These are phyloP conservation scores for Dendrostoma leiphaemia DNA, from an alignment of 2,329 filamentous ascomycete species.

Conservation along the genomic window DNA sequence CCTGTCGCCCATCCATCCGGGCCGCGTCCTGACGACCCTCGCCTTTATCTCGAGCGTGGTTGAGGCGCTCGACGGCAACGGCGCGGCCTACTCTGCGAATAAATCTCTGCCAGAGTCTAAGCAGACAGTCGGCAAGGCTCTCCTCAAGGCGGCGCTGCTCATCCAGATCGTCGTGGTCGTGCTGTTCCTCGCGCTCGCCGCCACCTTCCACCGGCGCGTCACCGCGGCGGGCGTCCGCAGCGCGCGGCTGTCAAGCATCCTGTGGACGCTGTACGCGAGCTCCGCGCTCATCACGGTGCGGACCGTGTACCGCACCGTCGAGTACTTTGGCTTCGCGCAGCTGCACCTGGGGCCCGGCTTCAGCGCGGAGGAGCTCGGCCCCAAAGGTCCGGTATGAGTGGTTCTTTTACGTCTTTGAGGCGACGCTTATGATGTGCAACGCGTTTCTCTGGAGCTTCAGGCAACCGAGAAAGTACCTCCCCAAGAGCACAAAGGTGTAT, in stretches of 20 bases:
- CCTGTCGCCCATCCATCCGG: slow-evolving; percentile 51
- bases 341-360: slow-evolving; percentile 29
- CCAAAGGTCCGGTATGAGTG: slow-evolving; percentile 41
- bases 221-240: slow-evolving; percentile 15
- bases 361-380: slow-evolving; percentile 26
- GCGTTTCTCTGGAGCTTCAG: slow-evolving; percentile 35
- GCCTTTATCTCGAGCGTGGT: slow-evolving; percentile 43
- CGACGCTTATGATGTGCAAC: slow-evolving; percentile 37
- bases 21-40: slow-evolving; percentile 44
- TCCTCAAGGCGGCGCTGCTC: slow-evolving; percentile 40
- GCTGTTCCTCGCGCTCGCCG: slow-evolving; percentile 42
- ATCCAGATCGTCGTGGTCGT: slow-evolving; percentile 48
- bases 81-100: slow-evolving; percentile 40
- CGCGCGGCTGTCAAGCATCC: slow-evolving; percentile 21
- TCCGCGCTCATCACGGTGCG: slow-evolving; percentile 43
- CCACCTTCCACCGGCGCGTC: slow-evolving; percentile 42
- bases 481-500: slow-evolving; percentile 32
- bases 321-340: slow-evolving; percentile 40
- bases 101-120: slow-evolving; percentile 25
- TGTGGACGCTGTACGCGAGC: slow-evolving; percentile 42
- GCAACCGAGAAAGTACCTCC: slow-evolving; percentile 38
- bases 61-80: slow-evolving; percentile 45
- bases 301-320: slow-evolving; percentile 48
- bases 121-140: slow-evolving; percentile 33
- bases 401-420: slow-evolving; percentile 46